Evolutionary conservation across 345 rosid species (phyloP).

Genomic region (Populus ilicifolia): DNA sequence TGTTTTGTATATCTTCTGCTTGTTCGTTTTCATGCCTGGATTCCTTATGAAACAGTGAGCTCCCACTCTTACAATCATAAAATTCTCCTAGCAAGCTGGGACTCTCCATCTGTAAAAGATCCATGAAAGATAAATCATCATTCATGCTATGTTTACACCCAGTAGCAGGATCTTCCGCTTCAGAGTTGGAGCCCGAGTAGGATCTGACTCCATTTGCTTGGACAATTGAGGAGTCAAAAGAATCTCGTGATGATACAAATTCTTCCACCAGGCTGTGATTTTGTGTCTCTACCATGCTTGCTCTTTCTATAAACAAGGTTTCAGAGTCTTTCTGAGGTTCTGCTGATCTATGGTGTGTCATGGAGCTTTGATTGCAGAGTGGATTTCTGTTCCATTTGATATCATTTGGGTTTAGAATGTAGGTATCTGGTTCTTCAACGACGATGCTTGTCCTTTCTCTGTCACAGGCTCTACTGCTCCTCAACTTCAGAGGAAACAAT

Average conservation of each 20-base stretch:
- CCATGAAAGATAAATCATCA: constrained; percentile 28
- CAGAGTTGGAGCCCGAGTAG: constrained; percentile 59
- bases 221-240: constrained; percentile 42
- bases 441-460: constrained; percentile 25
- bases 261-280: constrained; percentile 59
- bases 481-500: constrained; percentile 59
- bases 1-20: constrained; percentile 26
- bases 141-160: constrained; percentile 35
- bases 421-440: constrained; percentile 60
- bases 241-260: constrained; percentile 69
- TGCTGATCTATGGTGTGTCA: constrained; percentile 31
- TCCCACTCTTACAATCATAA: constrained; percentile 26
- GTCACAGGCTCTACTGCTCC: constrained; percentile 21
- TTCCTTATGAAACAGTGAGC: constrained; percentile 28
- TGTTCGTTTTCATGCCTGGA: constrained; percentile 24
- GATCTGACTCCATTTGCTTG: constrained; percentile 50
- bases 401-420: constrained; percentile 33
- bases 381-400: constrained; percentile 42
- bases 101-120: constrained; percentile 29
- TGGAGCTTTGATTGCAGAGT: constrained; percentile 35
- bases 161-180: constrained; percentile 47
- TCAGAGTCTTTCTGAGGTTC: constrained; percentile 34
- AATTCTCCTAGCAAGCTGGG: constrained; percentile 39
- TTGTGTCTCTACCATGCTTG: constrained; percentile 35
- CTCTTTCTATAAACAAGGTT: constrained; percentile 38